phyloP scores from a whole-genome alignment of 2,329 filamentous ascomycete genomes.

The Phaeosphaeriaceae sp. region DNA sequence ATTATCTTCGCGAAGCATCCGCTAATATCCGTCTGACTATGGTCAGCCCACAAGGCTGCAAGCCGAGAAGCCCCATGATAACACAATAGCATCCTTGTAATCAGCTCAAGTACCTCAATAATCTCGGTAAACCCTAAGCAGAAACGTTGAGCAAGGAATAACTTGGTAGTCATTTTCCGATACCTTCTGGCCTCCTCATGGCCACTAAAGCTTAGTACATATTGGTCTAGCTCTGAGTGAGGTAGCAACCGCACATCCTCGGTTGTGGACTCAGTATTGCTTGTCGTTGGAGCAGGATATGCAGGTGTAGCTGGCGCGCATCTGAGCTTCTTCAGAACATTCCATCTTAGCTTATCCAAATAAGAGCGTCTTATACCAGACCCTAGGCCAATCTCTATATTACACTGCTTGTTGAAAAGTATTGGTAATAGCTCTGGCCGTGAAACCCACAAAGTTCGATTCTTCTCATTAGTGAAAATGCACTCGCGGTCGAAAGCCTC shows the following conservation, averaged over 20 bases:
- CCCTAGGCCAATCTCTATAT: constrained; percentile 43
- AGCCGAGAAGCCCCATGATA: constrained; percentile 31
- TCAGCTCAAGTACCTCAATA: constrained; percentile 73
- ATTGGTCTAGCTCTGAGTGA: constrained; percentile 50
- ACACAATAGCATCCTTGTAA: constrained; percentile 68
- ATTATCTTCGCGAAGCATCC: not conserved
- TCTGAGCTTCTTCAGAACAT: constrained; percentile 44
- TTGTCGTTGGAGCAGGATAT: constrained; percentile 35
- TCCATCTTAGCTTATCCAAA: constrained; percentile 45
- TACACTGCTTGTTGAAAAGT: constrained; percentile 20
- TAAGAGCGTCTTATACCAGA: constrained; percentile 7
- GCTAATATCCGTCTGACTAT: not conserved
- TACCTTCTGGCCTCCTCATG: constrained; percentile 38
- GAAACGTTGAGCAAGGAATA: constrained; percentile 52
- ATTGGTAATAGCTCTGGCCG: constrained; percentile 58
- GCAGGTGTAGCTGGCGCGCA: constrained; percentile 49
- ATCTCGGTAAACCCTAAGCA: constrained; percentile 46
- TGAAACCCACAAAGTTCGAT: constrained; percentile 64
- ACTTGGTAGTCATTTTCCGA: constrained; percentile 45
- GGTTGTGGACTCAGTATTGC: constrained; percentile 5
- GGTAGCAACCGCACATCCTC: constrained; percentile 48
- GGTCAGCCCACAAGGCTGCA: constrained; percentile 11
- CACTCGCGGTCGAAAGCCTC: constrained; percentile 68
- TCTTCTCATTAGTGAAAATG: constrained; percentile 59
- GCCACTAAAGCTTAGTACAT: constrained; percentile 31